Evolutionary conservation across 2,329 filamentous ascomycete genomes (phyloP).

Genomic region (Fusarium sp.): DNA sequence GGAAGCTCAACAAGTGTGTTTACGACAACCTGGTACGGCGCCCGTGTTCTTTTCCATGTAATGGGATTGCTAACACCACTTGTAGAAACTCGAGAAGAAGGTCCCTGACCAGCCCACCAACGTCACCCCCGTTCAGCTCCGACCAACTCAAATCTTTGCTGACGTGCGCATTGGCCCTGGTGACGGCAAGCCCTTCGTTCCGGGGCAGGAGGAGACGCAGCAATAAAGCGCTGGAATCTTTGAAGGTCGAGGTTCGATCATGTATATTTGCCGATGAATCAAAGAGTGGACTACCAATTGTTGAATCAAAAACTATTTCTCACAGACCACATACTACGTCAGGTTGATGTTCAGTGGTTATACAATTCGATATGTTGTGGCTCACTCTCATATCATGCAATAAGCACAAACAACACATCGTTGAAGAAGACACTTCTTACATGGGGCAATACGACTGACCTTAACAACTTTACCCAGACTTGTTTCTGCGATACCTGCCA

Average conservation of each 20-base stretch:
- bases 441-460: not conserved
- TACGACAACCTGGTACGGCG: conserved; percentile 90
- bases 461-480: not conserved
- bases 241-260: conserved; percentile 44
- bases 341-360: not conserved
- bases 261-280: conserved; percentile 54
- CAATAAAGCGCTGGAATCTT: conserved; percentile 50
- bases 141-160: conserved; percentile 74
- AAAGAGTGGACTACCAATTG: conserved; percentile 45
- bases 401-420: not conserved
- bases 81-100: conserved; percentile 83
- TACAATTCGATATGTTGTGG: not conserved
- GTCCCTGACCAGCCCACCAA: conserved; percentile 81
- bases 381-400: not conserved
- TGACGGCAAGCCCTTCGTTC: conserved; percentile 61
- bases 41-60: not conserved
- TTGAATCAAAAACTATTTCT: conserved; percentile 30
- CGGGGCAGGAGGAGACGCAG: conserved; percentile 56
- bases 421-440: not conserved
- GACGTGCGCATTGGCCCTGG: conserved; percentile 64
- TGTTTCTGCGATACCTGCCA: not conserved
- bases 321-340: not conserved
- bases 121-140: conserved; percentile 81
- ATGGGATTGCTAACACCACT: conserved; percentile 20
- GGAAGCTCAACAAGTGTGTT: conserved; percentile 94